A percentile compares a stretch with the other conserved stretches of the same genome.
phyloP scores from a whole-genome alignment of 1,139 yeast species.

The Geotrichum candidum region DNA sequence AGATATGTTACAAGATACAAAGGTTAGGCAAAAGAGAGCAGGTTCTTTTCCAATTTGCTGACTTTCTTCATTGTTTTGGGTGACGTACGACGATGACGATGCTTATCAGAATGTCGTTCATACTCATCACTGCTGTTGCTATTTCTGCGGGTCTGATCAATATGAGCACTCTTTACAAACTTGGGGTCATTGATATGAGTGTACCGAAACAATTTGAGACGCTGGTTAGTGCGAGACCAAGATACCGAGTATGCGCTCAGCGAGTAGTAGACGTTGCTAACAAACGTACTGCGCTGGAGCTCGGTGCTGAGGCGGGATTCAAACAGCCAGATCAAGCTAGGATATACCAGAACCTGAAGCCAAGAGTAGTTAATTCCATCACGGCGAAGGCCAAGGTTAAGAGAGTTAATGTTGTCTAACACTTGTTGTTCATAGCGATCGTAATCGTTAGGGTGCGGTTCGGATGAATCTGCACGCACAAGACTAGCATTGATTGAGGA shows the following conservation, averaged over 20 bases:
- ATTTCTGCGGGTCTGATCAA: neutral
- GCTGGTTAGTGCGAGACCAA: neutral
- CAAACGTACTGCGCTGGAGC: neutral
- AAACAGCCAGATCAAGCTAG: neutral
- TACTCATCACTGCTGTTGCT: neutral
- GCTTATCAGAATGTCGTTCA: no score
- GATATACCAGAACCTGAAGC: neutral
- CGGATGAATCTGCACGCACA: neutral
- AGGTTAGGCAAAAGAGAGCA: no score
- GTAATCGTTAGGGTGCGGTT: neutral
- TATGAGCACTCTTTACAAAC: neutral
- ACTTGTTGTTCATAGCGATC: neutral
- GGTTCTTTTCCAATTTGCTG: no score
- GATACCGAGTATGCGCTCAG: neutral
- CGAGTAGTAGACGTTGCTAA: neutral
- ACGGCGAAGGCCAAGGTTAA: neutral
- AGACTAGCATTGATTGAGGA: neutral
- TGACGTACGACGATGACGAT: no score
- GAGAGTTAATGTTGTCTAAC: neutral
- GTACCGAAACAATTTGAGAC: neutral
- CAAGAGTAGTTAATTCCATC: neutral
- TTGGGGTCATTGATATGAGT: neutral
- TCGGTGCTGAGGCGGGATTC: neutral
- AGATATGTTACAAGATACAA: no score
- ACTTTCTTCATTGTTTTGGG: no score